Base-by-base conservation (phyloP, 2,329 filamentous ascomycete genomes). In the Neodidymelliopsis sp. region DNA sequence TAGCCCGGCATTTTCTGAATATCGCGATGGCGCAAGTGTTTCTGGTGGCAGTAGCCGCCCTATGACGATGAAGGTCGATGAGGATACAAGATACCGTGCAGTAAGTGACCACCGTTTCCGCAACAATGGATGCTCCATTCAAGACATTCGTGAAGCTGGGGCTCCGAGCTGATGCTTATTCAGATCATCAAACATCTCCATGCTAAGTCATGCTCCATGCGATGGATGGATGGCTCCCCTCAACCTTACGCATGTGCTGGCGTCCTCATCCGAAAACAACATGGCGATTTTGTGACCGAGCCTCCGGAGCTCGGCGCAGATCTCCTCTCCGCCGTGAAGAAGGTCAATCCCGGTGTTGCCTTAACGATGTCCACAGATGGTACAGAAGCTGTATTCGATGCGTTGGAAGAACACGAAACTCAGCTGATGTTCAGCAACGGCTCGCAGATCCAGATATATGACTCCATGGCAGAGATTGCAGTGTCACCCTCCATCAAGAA, bases 401-500 rank as follows among this genome's bases (percentile, higher is more conserved):
- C 69, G 0, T 53, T 81, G 18, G 51, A 71, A 6, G 67, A 71
- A 6, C 66, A 67, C 24, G 76, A 79, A 44, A 74, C 67, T 0
- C 77, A 79, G 53, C 62, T 81, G 20, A 53, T 66, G 35, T 65
- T 92, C 39, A 84, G 84, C 75, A 90, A 91, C 67, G 88, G 88
- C 16, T 81, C 91, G 13, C 82, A 86, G 23, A 84, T 91, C n/a
- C 88, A 91, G 71, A 87, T 91, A 52, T 72, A 91, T 8, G 86
- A 87, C 0, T 87, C 84, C 0, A 81, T 91, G 30, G 82, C 86
- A n/a, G 87, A 90, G 63, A 78, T 91, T 4, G 79, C 84, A 0
- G 79, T 83, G 24, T 88, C 88, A 3, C 79, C 87, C 44, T 69
- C 88, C 2, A 80, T 88, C 49, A 91, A 90, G 45, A 91, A 90